Evolutionary conservation across 345 rosid species (phyloP), one percentile per base, ranked within the genome.

Genomic region (Eucalyptus tenuipes): DNA sequence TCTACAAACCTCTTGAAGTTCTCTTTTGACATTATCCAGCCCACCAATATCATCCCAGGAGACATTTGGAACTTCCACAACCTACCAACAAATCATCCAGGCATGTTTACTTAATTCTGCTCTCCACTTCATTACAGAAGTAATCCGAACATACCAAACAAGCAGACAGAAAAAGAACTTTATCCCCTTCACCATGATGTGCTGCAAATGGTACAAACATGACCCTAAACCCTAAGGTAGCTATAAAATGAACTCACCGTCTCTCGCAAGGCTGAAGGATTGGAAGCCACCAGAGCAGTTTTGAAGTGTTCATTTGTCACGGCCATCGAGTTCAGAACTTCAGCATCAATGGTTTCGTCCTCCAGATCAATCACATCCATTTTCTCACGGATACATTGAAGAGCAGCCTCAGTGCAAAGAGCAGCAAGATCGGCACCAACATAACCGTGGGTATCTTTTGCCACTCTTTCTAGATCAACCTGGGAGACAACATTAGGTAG

Each of bases 371-470:
- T 97, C 88, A 96, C 98, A 88, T 97, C 98, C 98, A 97, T 97
- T 91, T 97, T 97, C 92, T 97, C 99, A 89, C 99, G 93, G 85
- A 97, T 97, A 92, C 99, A 97, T 88, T 97, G 99, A 89, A 97
- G 97, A 31, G 99, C 99, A 91, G 99, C 97, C 90, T 97, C 99
- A 14, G 99, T 96, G 89, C 99, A 97, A 12, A 97, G 93, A 52
- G 99, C 99, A 18, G 99, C 99, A 86, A 97, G 96, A 90, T 97
- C 99, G 81, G 99, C 96, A 90, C 99, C 99, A 91, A 97, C 99
- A 92, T 95, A 97, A 80, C 99, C 99, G 88, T 97, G 99, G 14
- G 99, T 96, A 89, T 97, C 95, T 92, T 94, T 95, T 31, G 96
- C 91, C 80, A 97, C 96, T 93, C 93, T 96, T 92, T 97, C 99